Evolutionary conservation across 2,329 filamentous ascomycete species (phyloP).

Genomic region (Capronia americana): DNA sequence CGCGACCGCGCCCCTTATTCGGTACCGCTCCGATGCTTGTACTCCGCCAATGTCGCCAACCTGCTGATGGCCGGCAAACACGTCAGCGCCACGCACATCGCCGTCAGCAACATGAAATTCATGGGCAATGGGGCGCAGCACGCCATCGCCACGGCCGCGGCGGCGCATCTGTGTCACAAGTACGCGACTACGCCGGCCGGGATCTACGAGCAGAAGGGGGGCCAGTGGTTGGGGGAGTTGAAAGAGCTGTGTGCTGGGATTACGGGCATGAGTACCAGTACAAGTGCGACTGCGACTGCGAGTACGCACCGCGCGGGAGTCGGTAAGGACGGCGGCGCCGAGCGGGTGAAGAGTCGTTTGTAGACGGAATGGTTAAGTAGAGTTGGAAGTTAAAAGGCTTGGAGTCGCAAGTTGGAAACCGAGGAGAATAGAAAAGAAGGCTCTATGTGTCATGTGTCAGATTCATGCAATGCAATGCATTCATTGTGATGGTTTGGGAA

Average conservation of each 20-base stretch:
- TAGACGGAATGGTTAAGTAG: background rate
- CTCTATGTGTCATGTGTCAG: background rate
- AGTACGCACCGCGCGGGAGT: no score
- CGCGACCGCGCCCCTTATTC: slow-evolving; percentile 13
- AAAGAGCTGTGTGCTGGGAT: background rate
- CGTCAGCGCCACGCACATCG: slow-evolving; percentile 20
- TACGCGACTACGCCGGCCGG: slow-evolving; percentile 4
- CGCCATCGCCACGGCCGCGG: slow-evolving; percentile 10
- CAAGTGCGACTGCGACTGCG: no score
- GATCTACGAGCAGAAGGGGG: background rate
- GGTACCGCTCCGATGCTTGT: slow-evolving; percentile 20
- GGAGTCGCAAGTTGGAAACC: no score
- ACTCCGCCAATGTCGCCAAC: slow-evolving; percentile 16
- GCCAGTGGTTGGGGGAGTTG: background rate
- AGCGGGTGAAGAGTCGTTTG: background rate
- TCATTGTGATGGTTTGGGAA: background rate
- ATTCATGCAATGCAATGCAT: background rate
- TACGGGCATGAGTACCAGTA: background rate
- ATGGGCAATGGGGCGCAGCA: slow-evolving; percentile 20
- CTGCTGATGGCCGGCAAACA: slow-evolving; percentile 24
- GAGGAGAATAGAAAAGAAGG: no score
- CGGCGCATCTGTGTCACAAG: slow-evolving; percentile 15
- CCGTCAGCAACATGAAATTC: slow-evolving; percentile 9
- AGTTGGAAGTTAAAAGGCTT: no score
- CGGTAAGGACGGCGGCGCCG: background rate